These are phyloP conservation scores for Neonectria sp. DNA, from an alignment of 2,329 filamentous ascomycete genomes.

Conservation along the genomic window DNA sequence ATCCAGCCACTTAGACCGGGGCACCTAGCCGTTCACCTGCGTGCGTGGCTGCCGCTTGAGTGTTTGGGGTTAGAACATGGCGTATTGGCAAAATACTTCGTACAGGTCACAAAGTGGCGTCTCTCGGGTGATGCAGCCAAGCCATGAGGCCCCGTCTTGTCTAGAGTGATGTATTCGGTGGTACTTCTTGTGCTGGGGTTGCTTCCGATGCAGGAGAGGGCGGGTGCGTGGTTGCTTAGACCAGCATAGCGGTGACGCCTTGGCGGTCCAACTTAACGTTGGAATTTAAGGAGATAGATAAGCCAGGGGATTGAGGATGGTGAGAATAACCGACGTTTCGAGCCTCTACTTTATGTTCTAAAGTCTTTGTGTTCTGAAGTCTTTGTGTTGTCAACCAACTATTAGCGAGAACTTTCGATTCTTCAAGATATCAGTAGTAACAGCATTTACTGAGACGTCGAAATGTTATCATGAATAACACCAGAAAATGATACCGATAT, in stretches of 20 bases:
- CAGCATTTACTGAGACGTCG: too few relatives aligned
- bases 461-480: too few relatives aligned
- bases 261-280: not conserved
- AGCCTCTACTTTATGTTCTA: not conserved
- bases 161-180: not conserved
- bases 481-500: too few relatives aligned
- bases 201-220: not conserved
- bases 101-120: not conserved
- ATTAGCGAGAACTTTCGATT: too few relatives aligned
- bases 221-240: not conserved
- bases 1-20: not conserved
- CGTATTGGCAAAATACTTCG: not conserved
- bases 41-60: constrained; percentile 8
- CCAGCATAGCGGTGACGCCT: not conserved
- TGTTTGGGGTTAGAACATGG: constrained; percentile 17
- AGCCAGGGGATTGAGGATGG: not conserved
- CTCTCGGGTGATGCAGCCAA: not conserved
- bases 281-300: not conserved
- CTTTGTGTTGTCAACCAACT: not conserved
- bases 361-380: not conserved
- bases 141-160: not conserved
- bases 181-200: not conserved
- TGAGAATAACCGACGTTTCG: not conserved
- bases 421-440: too few relatives aligned
- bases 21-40: not conserved